Evolutionary conservation across 345 rosid species (phyloP).

Genomic region (Dimocarpus longan): DNA sequence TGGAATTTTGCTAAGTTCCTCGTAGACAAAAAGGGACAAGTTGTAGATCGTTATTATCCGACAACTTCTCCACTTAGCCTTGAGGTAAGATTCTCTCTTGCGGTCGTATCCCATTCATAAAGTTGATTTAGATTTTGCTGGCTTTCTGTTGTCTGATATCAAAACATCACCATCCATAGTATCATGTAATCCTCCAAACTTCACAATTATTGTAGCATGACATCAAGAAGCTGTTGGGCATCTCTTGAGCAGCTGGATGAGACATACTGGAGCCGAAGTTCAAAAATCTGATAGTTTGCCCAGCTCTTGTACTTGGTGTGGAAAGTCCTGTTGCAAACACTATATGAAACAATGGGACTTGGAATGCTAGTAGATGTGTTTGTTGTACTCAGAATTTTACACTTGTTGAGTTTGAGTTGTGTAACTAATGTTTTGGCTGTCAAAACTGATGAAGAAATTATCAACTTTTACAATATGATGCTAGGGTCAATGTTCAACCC

Average conservation of each 20-base stretch:
- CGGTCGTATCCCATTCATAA: background rate
- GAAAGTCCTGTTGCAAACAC: background rate
- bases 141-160: background rate
- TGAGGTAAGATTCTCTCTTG: constrained; percentile 48
- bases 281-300: background rate
- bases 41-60: constrained; percentile 79
- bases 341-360: background rate
- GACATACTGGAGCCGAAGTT: background rate
- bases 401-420: background rate
- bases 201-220: constrained; percentile 47
- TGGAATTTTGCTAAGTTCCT: constrained; percentile 97
- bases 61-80: constrained; percentile 80
- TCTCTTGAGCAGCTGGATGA: constrained; percentile 11
- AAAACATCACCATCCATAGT: background rate
- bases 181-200: constrained; percentile 4
- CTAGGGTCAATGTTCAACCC: background rate
- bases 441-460: background rate
- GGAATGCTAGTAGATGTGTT: background rate
- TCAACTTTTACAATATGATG: background rate
- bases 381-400: background rate
- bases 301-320: background rate
- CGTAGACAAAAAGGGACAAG: constrained; percentile 73
- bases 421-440: background rate
- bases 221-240: constrained; percentile 56
- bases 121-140: background rate